A percentile compares a stretch with the other conserved stretches of the same genome.
These are phyloP conservation scores for Amphibolis antarctica DNA, from an alignment of 106 monocot species.

Conservation along the genomic window DNA sequence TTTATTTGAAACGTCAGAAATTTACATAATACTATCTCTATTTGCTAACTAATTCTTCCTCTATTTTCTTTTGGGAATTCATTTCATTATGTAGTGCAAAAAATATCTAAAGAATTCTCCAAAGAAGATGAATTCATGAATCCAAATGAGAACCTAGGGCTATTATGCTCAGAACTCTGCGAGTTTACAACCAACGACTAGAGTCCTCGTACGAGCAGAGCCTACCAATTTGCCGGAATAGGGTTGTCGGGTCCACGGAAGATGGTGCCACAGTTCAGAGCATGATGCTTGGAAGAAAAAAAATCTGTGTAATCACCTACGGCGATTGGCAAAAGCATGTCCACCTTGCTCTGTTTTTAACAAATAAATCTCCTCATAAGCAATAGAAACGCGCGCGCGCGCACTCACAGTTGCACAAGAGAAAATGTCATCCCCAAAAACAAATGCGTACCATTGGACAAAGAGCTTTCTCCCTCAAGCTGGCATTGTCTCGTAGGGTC, in stretches of 20 bases:
- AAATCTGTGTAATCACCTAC: constrained; percentile 97
- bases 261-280: constrained; percentile 82
- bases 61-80: too few relatives aligned
- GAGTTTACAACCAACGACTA: too few relatives aligned
- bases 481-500: constrained; percentile 56
- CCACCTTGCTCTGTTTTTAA: constrained; percentile 51
- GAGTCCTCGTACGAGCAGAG: background rate
- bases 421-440: background rate
- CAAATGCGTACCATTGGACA: constrained; percentile 53
- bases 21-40: too few relatives aligned
- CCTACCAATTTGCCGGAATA: constrained; percentile 68
- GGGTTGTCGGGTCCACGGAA: constrained; percentile 83
- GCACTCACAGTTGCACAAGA: background rate
- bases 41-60: too few relatives aligned
- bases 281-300: constrained; percentile 83
- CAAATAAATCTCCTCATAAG: background rate
- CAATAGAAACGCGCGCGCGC: background rate
- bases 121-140: too few relatives aligned
- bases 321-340: constrained; percentile 79
- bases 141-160: too few relatives aligned
- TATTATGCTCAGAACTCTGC: too few relatives aligned
- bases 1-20: too few relatives aligned
- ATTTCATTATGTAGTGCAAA: too few relatives aligned
- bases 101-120: too few relatives aligned
- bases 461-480: constrained; percentile 58